These are phyloP conservation scores for Exserohilum turcica DNA, from an alignment of 2,329 filamentous ascomycete genomes.

Conservation along the genomic window DNA sequence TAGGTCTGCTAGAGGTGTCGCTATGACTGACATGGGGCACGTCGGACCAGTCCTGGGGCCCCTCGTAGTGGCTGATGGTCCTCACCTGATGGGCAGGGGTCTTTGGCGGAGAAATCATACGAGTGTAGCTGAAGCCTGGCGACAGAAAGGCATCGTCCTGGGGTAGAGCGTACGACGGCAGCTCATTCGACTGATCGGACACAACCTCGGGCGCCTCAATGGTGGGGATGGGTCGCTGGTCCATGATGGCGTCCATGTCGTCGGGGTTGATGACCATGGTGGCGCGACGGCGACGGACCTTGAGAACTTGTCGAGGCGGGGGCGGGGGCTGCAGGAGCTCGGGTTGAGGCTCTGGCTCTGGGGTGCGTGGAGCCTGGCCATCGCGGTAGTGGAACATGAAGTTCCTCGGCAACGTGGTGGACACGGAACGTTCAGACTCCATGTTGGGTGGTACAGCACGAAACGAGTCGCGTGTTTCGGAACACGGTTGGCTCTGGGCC, in stretches of 20 bases:
- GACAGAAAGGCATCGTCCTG: slow-evolving; percentile 50
- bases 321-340: slow-evolving; percentile 49
- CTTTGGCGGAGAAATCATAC: slow-evolving; percentile 55
- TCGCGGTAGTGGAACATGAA: slow-evolving; percentile 57
- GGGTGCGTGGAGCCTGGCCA: slow-evolving; percentile 52
- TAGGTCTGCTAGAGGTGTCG: slow-evolving; percentile 58
- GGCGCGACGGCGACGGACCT: slow-evolving; percentile 54
- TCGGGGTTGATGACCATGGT: slow-evolving; percentile 35
- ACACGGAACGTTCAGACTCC: slow-evolving; percentile 53
- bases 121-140: slow-evolving; percentile 44
- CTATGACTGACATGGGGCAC: slow-evolving; percentile 41
- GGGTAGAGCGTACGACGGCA: slow-evolving; percentile 30
- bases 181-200: slow-evolving; percentile 31
- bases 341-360: slow-evolving; percentile 49
- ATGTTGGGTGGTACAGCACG: slow-evolving; percentile 31
- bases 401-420: slow-evolving; percentile 57
- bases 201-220: slow-evolving; percentile 55
- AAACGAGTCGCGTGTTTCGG: slow-evolving; percentile 6
- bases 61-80: slow-evolving; percentile 35
- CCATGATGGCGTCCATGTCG: slow-evolving; percentile 33
- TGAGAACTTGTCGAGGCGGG: slow-evolving; percentile 55
- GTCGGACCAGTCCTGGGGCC: slow-evolving; percentile 40
- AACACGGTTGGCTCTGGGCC: slow-evolving; percentile 16
- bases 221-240: slow-evolving; percentile 51
- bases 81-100: slow-evolving; percentile 54